Evolutionary conservation across 179 eudicot genomes (phyloP).

Genomic region (Patellifolia procumbens): DNA sequence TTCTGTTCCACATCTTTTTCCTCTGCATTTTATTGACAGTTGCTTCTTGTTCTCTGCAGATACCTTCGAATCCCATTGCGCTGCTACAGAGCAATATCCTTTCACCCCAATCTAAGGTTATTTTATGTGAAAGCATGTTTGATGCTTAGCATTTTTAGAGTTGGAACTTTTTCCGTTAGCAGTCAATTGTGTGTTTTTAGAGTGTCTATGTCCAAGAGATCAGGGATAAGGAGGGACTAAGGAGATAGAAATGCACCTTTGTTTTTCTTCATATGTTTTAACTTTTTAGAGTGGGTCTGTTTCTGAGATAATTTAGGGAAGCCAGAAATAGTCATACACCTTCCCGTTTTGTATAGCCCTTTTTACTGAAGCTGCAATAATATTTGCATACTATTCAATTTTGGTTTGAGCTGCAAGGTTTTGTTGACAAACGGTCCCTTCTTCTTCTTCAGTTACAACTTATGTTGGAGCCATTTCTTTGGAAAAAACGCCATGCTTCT

Average conservation of each 20-base stretch:
- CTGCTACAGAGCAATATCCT: constrained; percentile 71
- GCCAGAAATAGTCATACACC: not conserved
- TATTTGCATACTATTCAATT: not conserved
- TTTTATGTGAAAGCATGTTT: constrained; percentile 2
- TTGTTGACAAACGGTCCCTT: constrained; percentile 1
- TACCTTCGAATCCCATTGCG: constrained; percentile 80
- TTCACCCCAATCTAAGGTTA: constrained; percentile 80
- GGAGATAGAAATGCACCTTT: not conserved
- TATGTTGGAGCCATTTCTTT: constrained; percentile 72
- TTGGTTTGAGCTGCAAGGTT: constrained; percentile 10
- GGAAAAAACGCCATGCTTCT: constrained; percentile 51
- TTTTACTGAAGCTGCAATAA: not conserved
- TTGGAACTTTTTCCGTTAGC: not conserved
- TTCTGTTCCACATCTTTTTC: not conserved
- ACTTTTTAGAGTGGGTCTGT: not conserved
- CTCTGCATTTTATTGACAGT: constrained; percentile 12
- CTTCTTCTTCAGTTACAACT: constrained; percentile 57
- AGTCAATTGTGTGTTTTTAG: not conserved
- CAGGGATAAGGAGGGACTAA: not conserved
- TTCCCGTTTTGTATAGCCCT: not conserved
- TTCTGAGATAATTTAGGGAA: not conserved
- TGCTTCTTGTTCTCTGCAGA: constrained; percentile 39
- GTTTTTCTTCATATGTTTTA: not conserved
- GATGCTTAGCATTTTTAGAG: not conserved
- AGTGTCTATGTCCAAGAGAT: not conserved